A percentile compares a stretch with the other conserved stretches of the same genome.
Conservation (phyloP, 176 grass and related monocot genomes). For the Coix lacrymajobi region DNA sequence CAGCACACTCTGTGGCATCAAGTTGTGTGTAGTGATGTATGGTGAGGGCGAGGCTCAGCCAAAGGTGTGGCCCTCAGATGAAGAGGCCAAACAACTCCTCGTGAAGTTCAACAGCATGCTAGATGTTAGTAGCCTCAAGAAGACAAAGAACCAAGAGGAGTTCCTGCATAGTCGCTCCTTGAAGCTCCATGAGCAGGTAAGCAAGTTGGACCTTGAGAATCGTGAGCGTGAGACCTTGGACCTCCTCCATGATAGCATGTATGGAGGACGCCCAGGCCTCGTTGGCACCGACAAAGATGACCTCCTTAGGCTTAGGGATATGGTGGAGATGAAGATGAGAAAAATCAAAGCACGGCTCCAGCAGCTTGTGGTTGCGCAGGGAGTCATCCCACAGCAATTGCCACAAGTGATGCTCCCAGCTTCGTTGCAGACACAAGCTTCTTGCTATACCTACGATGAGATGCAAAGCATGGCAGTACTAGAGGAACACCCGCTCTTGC, state of each 20-base stretch:
- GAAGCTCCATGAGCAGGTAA: slow-evolving; percentile 6
- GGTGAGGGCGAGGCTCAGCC: not conserved
- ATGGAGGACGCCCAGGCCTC: not conserved
- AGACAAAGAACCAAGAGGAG: slow-evolving; percentile 24
- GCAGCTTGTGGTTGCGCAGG: not conserved
- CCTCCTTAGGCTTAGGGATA: not conserved
- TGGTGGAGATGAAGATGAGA: not conserved
- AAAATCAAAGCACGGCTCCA: not conserved
- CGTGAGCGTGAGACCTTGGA: not conserved
- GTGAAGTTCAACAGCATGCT: slow-evolving; percentile 2
- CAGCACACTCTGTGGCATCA: slow-evolving; percentile 15
- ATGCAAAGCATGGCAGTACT: fast-evolving
- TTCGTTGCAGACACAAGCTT: not conserved
- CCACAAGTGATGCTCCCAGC: no score
- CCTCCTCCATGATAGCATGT: slow-evolving; percentile 20
- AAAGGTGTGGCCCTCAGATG: slow-evolving; percentile 10
- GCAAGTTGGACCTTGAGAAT: not conserved
- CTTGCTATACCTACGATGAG: not conserved
- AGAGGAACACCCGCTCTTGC: not conserved
- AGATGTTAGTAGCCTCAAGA: slow-evolving; percentile 27
- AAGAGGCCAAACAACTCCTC: not conserved
- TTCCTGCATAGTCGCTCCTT: slow-evolving; percentile 14
- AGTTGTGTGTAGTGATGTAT: slow-evolving; percentile 26
- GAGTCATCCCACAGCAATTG: not conserved
- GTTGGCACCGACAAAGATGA: not conserved